phyloP scores from a whole-genome alignment of 331 rosid genomes.

The Pyrus hybrid region DNA sequence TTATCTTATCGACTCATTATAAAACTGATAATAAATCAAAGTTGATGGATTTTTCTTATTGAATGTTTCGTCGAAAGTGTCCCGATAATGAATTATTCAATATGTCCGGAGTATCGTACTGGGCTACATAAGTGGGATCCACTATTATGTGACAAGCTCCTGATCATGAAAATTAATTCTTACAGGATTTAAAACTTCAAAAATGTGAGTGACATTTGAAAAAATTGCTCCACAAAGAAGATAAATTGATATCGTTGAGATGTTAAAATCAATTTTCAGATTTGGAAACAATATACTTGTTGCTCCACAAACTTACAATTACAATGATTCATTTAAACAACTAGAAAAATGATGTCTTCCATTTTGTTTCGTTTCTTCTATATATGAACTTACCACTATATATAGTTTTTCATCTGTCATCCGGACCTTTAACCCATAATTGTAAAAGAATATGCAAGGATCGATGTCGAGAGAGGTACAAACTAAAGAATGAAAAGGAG shows the following conservation, averaged over 20 bases:
- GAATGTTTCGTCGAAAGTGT: not conserved
- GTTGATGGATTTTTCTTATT: not conserved
- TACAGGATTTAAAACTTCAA: not conserved
- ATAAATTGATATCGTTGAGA: not conserved
- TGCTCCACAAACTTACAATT: too few relatives aligned
- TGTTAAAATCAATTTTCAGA: too few relatives aligned
- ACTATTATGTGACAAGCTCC: not conserved
- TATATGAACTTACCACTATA: not conserved
- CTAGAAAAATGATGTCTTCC: not conserved
- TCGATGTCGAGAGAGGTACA: too few relatives aligned
- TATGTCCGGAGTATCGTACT: not conserved
- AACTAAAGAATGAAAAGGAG: too few relatives aligned
- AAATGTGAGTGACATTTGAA: not conserved
- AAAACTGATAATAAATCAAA: not conserved
- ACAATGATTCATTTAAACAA: not conserved
- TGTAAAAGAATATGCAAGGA: too few relatives aligned
- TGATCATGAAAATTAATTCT: too few relatives aligned
- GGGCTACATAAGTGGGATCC: not conserved
- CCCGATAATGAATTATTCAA: not conserved
- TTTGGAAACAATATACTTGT: too few relatives aligned
- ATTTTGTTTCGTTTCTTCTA: not conserved
- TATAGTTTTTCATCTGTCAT: too few relatives aligned
- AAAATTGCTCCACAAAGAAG: not conserved
- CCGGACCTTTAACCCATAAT: too few relatives aligned
- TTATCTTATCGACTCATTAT: not conserved